These are phyloP conservation scores for Pichia sp. DNA, from an alignment of 1,139 yeast genomes.

Conservation along the genomic window DNA sequence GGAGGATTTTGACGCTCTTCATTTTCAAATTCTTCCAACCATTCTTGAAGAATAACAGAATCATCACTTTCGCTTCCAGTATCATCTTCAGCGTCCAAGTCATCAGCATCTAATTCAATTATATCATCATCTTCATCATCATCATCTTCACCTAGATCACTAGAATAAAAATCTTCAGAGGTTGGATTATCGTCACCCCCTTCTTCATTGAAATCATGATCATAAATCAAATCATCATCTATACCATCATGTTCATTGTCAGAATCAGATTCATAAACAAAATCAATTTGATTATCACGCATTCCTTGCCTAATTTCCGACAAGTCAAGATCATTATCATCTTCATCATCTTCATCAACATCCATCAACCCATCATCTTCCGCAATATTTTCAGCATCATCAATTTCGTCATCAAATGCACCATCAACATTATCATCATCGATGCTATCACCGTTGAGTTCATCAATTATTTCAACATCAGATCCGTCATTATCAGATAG, in stretches of 20 bases:
- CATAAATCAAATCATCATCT: conserved; percentile 21
- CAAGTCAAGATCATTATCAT: neutral
- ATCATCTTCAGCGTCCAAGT: conserved; percentile 10
- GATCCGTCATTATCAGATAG: conserved; percentile 48
- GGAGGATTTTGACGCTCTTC: conserved; percentile 17
- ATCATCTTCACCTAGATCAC: conserved; percentile 13
- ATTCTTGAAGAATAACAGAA: conserved; percentile 15
- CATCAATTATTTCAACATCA: conserved; percentile 29
- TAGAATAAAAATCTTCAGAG: conserved; percentile 24
- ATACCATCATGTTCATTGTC: neutral
- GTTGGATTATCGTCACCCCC: conserved; percentile 10
- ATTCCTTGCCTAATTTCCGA: conserved; percentile 1
- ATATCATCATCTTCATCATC: conserved; percentile 50
- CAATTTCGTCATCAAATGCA: conserved; percentile 28
- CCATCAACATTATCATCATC: conserved; percentile 13
- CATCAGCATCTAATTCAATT: conserved; percentile 34
- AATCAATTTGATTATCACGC: conserved; percentile 8
- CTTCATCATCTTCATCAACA: neutral
- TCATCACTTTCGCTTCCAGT: conserved; percentile 19
- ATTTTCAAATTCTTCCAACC: conserved; percentile 22
- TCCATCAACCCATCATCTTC: conserved; percentile 35
- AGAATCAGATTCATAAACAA: conserved; percentile 10
- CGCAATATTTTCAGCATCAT: conserved; percentile 35
- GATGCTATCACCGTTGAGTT: conserved; percentile 13
- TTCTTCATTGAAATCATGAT: conserved; percentile 14